Conservation (phyloP, 306 rosid species). For the Cicer bijugum region DNA sequence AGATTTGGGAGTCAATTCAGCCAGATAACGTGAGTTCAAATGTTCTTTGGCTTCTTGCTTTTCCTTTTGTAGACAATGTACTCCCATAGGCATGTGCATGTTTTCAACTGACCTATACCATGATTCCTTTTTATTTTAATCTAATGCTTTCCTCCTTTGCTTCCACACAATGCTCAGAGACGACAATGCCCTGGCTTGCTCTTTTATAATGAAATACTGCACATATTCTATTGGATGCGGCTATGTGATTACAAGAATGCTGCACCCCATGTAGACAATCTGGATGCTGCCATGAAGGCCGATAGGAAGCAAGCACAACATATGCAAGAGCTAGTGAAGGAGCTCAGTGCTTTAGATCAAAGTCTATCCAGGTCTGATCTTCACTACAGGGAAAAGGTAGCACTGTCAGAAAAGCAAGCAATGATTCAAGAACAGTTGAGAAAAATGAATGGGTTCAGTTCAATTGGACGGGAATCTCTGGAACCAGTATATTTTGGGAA, state of each 20-base stretch:
- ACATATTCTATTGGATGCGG: conserved; percentile 85
- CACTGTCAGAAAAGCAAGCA: conserved; percentile 78
- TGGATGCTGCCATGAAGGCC: conserved; percentile 91
- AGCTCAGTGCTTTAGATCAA: conserved; percentile 71
- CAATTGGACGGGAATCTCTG: conserved; percentile 60
- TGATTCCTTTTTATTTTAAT: conserved; percentile 36
- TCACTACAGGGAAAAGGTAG: conserved; percentile 76
- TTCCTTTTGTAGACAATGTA: conserved; percentile 10
- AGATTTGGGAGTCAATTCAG: conserved; percentile 78
- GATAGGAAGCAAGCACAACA: conserved; percentile 72
- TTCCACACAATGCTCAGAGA: conserved; percentile 54
- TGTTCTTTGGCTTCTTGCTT: conserved; percentile 42
- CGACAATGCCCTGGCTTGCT: conserved; percentile 79
- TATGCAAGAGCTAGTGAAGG: conserved; percentile 69
- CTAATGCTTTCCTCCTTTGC: conserved; percentile 34
- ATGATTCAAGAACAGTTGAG: conserved; percentile 69
- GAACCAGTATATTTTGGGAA: conserved; percentile 90
- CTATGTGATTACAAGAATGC: conserved; percentile 96
- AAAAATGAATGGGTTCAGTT: conserved; percentile 54
- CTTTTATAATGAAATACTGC: conserved; percentile 88
- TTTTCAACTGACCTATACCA: conserved; percentile 30
- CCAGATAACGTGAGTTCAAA: conserved; percentile 70
- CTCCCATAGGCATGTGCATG: conserved; percentile 17
- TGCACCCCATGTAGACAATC: conserved; percentile 79
- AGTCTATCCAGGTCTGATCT: conserved; percentile 87